phyloP scores from a whole-genome alignment of 805 yeast species.

The Candida orba region DNA sequence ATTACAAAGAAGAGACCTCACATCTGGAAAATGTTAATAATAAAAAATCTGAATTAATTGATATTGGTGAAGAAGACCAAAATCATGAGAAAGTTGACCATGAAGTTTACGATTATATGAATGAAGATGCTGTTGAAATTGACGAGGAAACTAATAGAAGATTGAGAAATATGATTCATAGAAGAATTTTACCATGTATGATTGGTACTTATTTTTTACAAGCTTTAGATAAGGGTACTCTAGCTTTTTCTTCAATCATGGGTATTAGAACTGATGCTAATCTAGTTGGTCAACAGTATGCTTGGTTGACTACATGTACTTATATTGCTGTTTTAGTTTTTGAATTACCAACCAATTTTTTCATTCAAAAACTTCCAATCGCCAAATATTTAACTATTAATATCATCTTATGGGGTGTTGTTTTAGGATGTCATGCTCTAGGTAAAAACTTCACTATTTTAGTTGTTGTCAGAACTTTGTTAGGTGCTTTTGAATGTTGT shows the following conservation, averaged over 20 bases:
- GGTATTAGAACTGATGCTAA: slow-evolving; percentile 33
- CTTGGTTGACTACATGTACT: slow-evolving; percentile 11
- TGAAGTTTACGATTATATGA: slow-evolving; percentile 5
- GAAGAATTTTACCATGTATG: slow-evolving; percentile 26
- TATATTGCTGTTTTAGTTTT: slow-evolving; percentile 9
- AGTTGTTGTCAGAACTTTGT: slow-evolving; percentile 40
- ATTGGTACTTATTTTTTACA: slow-evolving; percentile 31
- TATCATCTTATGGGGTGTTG: slow-evolving; percentile 42
- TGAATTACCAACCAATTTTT: slow-evolving; percentile 19
- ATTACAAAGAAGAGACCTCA: slow-evolving; percentile 3
- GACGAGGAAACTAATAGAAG: slow-evolving; percentile 27
- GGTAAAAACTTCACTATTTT: slow-evolving; percentile 40
- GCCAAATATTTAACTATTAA: slow-evolving; percentile 38
- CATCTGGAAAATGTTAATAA: slow-evolving; percentile 1
- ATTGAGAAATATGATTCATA: slow-evolving; percentile 41
- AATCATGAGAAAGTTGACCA: slow-evolving; percentile 3
- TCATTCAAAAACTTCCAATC: slow-evolving; percentile 42
- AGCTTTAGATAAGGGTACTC: slow-evolving; percentile 35
- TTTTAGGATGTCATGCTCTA: slow-evolving; percentile 38
- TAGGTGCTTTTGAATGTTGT: slow-evolving; percentile 45
- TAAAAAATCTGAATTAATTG: neutral
- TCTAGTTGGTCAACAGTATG: slow-evolving; percentile 36
- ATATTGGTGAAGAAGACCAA: neutral
- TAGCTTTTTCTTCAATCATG: slow-evolving; percentile 36
- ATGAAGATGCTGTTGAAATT: slow-evolving; percentile 22